phyloP scores from a whole-genome alignment of 108 stramenopile genomes.

The Fragilaria crotonensis region DNA sequence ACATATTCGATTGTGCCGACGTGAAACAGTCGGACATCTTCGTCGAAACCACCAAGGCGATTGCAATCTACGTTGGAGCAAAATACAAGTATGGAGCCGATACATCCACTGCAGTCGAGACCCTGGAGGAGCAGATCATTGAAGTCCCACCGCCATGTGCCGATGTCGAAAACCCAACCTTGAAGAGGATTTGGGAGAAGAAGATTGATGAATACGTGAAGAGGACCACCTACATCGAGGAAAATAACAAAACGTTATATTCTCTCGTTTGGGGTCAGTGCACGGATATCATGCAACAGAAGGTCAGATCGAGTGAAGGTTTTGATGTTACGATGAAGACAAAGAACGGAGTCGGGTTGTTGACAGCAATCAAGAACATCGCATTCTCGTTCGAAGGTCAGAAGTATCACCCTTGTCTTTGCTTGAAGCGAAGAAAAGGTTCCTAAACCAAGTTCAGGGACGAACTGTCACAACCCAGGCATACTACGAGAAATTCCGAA shows the following conservation, averaged over 20 bases:
- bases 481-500: not conserved
- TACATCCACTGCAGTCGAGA: too few species aligned
- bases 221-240: not conserved
- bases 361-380: not conserved
- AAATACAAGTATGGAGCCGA: too few species aligned
- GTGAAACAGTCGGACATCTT: too few species aligned
- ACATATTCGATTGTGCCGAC: too few species aligned
- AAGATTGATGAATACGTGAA: not conserved
- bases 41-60: too few species aligned
- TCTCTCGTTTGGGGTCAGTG: not conserved
- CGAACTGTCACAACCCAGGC: not conserved
- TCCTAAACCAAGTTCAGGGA: not conserved
- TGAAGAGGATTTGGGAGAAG: conserved; percentile 5
- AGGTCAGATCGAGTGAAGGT: not conserved
- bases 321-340: not conserved
- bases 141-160: too few species aligned
- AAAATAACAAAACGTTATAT: not conserved
- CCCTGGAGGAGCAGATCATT: too few species aligned
- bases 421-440: not conserved
- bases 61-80: too few species aligned
- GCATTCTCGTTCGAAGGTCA: not conserved
- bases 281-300: not conserved
- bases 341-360: not conserved
- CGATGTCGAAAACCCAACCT: not conserved
- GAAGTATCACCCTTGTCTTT: not conserved